Conservation (phyloP, 768 basidiomycete species). For the Pulveroboletus sp. region DNA sequence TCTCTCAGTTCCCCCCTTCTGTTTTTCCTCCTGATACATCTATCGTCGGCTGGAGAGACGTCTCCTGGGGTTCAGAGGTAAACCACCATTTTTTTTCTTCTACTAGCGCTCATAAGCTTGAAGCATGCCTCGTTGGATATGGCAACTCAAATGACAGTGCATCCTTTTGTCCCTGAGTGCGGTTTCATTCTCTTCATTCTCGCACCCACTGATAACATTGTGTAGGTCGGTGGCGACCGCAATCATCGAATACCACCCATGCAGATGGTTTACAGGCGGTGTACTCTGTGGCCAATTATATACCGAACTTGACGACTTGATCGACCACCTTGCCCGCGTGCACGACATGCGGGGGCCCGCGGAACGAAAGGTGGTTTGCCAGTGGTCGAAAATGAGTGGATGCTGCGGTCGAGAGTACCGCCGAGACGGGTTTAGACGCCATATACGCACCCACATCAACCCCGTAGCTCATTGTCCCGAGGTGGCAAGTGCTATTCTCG, state of each 20-base stretch:
- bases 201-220: not conserved
- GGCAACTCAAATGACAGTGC: no score
- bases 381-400: not conserved
- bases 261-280: slow-evolving; percentile 1
- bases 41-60: no score
- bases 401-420: not conserved
- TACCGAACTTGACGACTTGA: not conserved
- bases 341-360: slow-evolving; percentile 8
- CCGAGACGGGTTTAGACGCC: slow-evolving; percentile 3
- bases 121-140: no score
- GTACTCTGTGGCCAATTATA: not conserved
- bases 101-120: no score
- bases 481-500: slow-evolving; percentile 3
- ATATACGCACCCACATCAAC: slow-evolving; percentile 3
- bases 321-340: not conserved
- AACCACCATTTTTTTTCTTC: no score
- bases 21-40: no score
- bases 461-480: not conserved
- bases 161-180: no score
- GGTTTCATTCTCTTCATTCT: not conserved
- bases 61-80: no score
- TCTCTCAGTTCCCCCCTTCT: not conserved
- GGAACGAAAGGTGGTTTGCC: not conserved
- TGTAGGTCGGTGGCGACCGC: not conserved
- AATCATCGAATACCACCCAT: no score